These are phyloP conservation scores for Naganishia albida DNA, from an alignment of 1,284 basidiomycete species.

Conservation along the genomic window DNA sequence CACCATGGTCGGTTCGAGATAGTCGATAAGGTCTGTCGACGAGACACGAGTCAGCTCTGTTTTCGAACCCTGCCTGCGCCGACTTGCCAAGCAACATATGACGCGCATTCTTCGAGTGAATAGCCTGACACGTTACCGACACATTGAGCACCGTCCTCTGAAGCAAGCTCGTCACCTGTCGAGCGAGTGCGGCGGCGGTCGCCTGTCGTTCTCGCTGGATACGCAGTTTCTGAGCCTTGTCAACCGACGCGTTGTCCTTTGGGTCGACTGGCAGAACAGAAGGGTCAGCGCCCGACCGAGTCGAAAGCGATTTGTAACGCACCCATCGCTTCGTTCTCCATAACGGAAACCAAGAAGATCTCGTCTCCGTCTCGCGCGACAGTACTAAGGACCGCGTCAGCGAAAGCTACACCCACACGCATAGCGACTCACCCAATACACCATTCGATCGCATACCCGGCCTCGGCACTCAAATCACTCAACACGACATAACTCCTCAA, in stretches of 20 bases:
- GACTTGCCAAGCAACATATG: constrained; percentile 82
- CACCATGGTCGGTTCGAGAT: constrained; percentile 85
- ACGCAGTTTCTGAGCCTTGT: constrained; percentile 72
- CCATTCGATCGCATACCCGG: constrained; percentile 89
- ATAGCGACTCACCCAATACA: constrained; percentile 63
- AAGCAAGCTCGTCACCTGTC: constrained; percentile 83
- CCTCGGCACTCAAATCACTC: constrained; percentile 91
- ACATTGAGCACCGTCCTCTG: constrained; percentile 87
- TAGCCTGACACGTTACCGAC: constrained; percentile 84
- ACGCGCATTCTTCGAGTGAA: constrained; percentile 90
- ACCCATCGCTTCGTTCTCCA: constrained; percentile 91
- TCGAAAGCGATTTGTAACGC: constrained; percentile 39
- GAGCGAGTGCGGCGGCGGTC: constrained; percentile 78
- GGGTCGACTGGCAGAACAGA: constrained; percentile 65
- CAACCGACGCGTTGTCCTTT: constrained; percentile 64
- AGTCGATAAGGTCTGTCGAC: constrained; percentile 79
- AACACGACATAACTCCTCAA: constrained; percentile 80
- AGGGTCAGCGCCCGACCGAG: no score
- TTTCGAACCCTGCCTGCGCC: neutral
- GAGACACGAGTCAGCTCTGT: neutral
- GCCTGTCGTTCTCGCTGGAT: constrained; percentile 93
- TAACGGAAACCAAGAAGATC: constrained; percentile 80
- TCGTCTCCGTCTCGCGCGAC: constrained; percentile 94
- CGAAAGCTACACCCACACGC: no score
- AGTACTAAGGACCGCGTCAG: constrained; percentile 59